Percentiles rank a stretch among this genome's conserved stretches.
These are phyloP conservation scores for Mycena galericulata DNA, from an alignment of 768 basidiomycete species.

Conservation along the genomic window DNA sequence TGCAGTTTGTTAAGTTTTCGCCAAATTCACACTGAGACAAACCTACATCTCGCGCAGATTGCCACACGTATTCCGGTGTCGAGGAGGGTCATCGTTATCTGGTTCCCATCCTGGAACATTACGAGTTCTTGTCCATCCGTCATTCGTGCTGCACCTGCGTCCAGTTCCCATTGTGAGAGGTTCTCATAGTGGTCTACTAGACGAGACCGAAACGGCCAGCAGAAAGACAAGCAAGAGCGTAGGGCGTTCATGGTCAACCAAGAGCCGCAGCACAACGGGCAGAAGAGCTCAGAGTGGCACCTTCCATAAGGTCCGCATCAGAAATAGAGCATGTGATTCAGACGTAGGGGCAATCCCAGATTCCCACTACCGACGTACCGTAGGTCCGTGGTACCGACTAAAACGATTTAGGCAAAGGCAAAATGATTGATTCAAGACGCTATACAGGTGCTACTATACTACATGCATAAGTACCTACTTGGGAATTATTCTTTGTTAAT, in stretches of 20 bases:
- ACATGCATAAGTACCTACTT: too few relatives aligned
- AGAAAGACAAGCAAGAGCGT: slow-evolving; percentile 16
- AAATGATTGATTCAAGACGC: too few relatives aligned
- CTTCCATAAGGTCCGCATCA: too few relatives aligned
- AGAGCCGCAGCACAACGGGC: background rate
- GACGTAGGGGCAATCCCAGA: too few relatives aligned
- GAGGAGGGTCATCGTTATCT: slow-evolving; percentile 21
- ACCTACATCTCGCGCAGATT: background rate
- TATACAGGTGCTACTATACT: background rate
- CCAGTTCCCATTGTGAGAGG: slow-evolving; percentile 24
- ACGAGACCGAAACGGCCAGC: slow-evolving; percentile 23
- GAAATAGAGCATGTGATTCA: too few relatives aligned
- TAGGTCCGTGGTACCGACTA: too few relatives aligned
- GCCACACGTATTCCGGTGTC: slow-evolving; percentile 27
- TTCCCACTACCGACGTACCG: too few relatives aligned
- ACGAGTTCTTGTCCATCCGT: slow-evolving; percentile 30
- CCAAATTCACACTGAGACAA: background rate
- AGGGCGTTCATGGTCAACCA: slow-evolving; percentile 22
- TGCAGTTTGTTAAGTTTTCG: background rate
- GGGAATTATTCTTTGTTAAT: background rate
- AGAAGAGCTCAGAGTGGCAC: too few relatives aligned
- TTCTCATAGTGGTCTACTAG: slow-evolving; percentile 20
- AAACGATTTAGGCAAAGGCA: too few relatives aligned
- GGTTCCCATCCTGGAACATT: slow-evolving; percentile 25
- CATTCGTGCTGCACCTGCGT: slow-evolving; percentile 12